Base-by-base conservation (phyloP, 2,329 filamentous ascomycete species). In the Ascochyta viciae-villosae region DNA sequence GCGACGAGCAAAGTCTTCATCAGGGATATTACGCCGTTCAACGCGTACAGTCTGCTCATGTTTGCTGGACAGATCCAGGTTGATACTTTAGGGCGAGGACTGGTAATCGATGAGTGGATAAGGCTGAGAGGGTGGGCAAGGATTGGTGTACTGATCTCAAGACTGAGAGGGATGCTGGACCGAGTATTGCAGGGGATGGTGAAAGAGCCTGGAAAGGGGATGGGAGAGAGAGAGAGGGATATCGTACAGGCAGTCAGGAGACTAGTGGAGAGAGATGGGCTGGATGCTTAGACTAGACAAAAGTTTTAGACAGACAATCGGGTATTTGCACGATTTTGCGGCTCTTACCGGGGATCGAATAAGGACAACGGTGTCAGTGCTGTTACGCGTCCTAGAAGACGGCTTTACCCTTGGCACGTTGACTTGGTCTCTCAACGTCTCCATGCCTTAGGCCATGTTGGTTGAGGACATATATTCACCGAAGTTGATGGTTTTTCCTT, bases 71-170 rank as follows among this genome's bases (percentile, higher is more conserved):
- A 86, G 2, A 92, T 98, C 46, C 86, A 87, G 57, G 85, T 98
- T 3, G 95, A 98, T 76, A 96, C 92, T 0, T 80, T 92, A 39
- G 94, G 94, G 6, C 83, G 93, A 22, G 95, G 95, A 0, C 79
- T 99, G 16, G 80, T 97, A 3, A 91, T 99, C 3, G 95, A 98
- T 76, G 92, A 91, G 47, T 98, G 94, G 95, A 80, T 98, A 31
- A 76, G 85, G 33, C 79, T 99, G 29, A 84, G 92, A 23, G 95
- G 95, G 0, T 99, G 95, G 95, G 94, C 95, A 1, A 85, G 95
- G 42, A 95, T 99, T 61, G 95, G 94, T 27, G 94, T 98, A 12
- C 76, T 99, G 64, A 89, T 96, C 3, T 90, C 89, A 41, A 83
- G 94, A 60, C 77, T 99, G 63, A 84, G 95, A 60, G 87, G 87